These are phyloP conservation scores for Yamadazyma trypodendri DNA, from an alignment of 1,139 yeast genomes.

Conservation along the genomic window DNA sequence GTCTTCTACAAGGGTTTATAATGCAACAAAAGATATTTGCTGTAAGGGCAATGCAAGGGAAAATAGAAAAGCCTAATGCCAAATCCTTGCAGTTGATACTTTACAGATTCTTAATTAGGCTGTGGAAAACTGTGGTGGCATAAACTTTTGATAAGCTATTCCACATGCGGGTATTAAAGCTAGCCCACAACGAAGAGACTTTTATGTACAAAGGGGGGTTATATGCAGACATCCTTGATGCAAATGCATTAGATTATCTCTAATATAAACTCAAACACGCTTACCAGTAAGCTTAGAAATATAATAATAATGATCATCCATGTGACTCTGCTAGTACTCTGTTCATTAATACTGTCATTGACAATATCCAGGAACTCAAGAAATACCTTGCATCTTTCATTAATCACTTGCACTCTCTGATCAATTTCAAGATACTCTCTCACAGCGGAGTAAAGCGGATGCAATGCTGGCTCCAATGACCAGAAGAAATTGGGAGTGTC, in stretches of 20 bases:
- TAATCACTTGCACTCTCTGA: constrained; percentile 87
- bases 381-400: constrained; percentile 91
- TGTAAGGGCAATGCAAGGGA: too few species aligned
- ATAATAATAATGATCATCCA: constrained; percentile 87
- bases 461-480: constrained; percentile 94
- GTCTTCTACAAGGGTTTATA: too few species aligned
- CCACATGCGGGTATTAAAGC: too few species aligned
- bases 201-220: too few species aligned
- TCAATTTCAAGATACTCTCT: constrained; percentile 93
- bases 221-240: too few species aligned
- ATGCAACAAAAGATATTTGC: too few species aligned
- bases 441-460: constrained; percentile 86
- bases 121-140: too few species aligned
- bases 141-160: too few species aligned
- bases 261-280: constrained; percentile 43
- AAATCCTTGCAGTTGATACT: too few species aligned
- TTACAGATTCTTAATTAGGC: too few species aligned
- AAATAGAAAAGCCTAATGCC: too few species aligned
- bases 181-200: too few species aligned
- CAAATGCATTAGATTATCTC: constrained; percentile 20
- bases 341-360: constrained; percentile 91
- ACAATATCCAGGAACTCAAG: constrained; percentile 90
- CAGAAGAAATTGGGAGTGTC: constrained; percentile 97
- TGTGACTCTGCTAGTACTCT: constrained; percentile 86
- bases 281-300: constrained; percentile 71